A percentile compares a stretch with the other conserved stretches of the same genome.
phyloP scores from a whole-genome alignment of 805 yeast species.

The Suhomyces sp. region DNA sequence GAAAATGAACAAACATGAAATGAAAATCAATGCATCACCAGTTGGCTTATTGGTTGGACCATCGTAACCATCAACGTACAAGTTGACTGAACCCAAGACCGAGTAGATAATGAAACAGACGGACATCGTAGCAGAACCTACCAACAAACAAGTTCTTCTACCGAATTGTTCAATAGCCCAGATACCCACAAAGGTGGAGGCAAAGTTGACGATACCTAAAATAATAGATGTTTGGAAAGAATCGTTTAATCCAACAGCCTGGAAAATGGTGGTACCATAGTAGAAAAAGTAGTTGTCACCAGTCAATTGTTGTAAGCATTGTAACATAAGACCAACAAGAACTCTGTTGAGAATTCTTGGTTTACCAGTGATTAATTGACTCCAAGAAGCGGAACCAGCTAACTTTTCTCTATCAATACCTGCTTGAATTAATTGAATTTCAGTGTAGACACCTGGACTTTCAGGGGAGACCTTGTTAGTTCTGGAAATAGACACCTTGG shows the following conservation, averaged over 20 bases:
- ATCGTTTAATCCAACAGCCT: constrained; percentile 47
- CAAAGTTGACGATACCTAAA: constrained; percentile 53
- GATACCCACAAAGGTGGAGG: constrained; percentile 53
- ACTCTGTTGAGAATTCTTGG: constrained; percentile 60
- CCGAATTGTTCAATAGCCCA: constrained; percentile 51
- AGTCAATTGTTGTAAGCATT: constrained; percentile 58
- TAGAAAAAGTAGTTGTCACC: constrained; percentile 65
- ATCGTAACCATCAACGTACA: constrained; percentile 39
- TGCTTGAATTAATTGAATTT: constrained; percentile 53
- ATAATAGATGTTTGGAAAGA: constrained; percentile 56
- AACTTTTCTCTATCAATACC: constrained; percentile 59
- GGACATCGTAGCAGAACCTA: constrained; percentile 48
- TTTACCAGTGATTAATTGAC: constrained; percentile 57
- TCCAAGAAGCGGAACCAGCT: constrained; percentile 67
- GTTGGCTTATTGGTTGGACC: constrained; percentile 45
- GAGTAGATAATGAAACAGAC: constrained; percentile 59
- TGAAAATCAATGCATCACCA: constrained; percentile 60
- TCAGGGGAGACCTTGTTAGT: constrained; percentile 56
- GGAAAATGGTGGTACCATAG: constrained; percentile 56
- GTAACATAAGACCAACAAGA: constrained; percentile 55
- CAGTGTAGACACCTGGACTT: constrained; percentile 52
- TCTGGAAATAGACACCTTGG: constrained; percentile 51
- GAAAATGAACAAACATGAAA: constrained; percentile 62
- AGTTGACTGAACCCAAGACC: constrained; percentile 52
- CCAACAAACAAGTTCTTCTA: constrained; percentile 43